These are phyloP conservation scores for Ophiognomonia clavigignenti-juglandacearum DNA, from an alignment of 2,329 filamentous ascomycete species.

Conservation along the genomic window DNA sequence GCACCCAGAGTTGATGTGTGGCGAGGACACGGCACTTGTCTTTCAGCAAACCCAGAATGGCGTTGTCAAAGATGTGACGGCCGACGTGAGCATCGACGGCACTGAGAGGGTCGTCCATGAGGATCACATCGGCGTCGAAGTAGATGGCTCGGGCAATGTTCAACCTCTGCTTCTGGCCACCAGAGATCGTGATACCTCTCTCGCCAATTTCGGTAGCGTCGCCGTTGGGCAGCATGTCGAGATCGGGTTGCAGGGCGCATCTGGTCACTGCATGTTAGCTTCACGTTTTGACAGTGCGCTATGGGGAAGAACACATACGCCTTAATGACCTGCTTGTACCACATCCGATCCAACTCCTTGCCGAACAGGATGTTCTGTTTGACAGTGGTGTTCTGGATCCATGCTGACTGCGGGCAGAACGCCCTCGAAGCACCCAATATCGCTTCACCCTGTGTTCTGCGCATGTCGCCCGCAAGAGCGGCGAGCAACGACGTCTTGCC, in stretches of 20 bases:
- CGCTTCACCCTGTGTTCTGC: conserved; percentile 69
- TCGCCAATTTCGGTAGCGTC: conserved; percentile 93
- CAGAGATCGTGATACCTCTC: conserved; percentile 89
- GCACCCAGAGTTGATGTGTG: conserved; percentile 91
- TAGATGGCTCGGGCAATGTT: conserved; percentile 85
- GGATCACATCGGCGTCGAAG: conserved; percentile 62
- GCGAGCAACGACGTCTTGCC: conserved; percentile 88
- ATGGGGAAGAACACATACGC: conserved; percentile 45
- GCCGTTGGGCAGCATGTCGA: conserved; percentile 88
- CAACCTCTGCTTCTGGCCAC: conserved; percentile 89
- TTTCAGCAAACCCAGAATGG: conserved; percentile 82
- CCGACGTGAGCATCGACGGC: conserved; percentile 68
- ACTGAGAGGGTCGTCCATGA: conserved; percentile 66
- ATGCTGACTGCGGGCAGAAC: conserved; percentile 94
- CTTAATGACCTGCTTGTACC: conserved; percentile 81
- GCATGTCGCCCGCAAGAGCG: conserved; percentile 90
- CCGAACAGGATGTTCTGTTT: conserved; percentile 90
- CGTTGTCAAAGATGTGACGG: conserved; percentile 83
- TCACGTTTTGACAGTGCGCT: background rate
- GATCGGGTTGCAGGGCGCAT: conserved; percentile 46
- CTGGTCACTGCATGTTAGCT: background rate
- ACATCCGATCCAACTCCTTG: conserved; percentile 66
- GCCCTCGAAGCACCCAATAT: conserved; percentile 74
- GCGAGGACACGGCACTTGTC: conserved; percentile 88
- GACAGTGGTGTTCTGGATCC: conserved; percentile 91